These are phyloP conservation scores for Epichloe typhina DNA, from an alignment of 2,329 filamentous ascomycete genomes.

Conservation along the genomic window DNA sequence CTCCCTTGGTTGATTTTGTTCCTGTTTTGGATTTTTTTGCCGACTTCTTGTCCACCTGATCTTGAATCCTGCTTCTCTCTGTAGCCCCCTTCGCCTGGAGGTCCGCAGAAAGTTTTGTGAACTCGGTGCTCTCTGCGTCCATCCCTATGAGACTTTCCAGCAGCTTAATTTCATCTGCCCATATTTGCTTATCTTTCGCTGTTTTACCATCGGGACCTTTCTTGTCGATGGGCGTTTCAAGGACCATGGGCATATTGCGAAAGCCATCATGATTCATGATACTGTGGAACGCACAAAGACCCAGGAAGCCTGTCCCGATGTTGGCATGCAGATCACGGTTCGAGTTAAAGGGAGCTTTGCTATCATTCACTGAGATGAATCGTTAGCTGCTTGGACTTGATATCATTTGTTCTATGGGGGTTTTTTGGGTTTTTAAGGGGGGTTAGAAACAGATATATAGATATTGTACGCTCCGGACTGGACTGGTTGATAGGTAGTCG, in stretches of 20 bases:
- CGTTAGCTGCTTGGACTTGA: neutral
- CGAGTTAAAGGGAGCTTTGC: conserved; percentile 74
- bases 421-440: too few species aligned
- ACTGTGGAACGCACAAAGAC: conserved; percentile 79
- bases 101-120: conserved; percentile 48
- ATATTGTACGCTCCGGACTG: too few species aligned
- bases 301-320: conserved; percentile 89
- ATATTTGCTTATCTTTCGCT: conserved; percentile 67
- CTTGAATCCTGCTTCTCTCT: conserved; percentile 64
- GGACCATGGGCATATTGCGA: conserved; percentile 71
- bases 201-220: conserved; percentile 51
- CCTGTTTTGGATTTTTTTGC: conserved; percentile 36
- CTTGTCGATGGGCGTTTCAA: conserved; percentile 87
- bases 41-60: conserved; percentile 64
- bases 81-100: conserved; percentile 54
- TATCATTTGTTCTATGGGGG: too few species aligned
- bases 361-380: conserved; percentile 59
- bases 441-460: too few species aligned
- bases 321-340: conserved; percentile 88
- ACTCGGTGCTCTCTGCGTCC: conserved; percentile 63
- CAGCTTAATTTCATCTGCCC: conserved; percentile 90
- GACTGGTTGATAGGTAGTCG: neutral
- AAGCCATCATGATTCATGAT: conserved; percentile 74
- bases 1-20: neutral
- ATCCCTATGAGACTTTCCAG: conserved; percentile 79